These are phyloP conservation scores for Triangularia setosa DNA, from an alignment of 2,329 filamentous ascomycete genomes.

Conservation along the genomic window DNA sequence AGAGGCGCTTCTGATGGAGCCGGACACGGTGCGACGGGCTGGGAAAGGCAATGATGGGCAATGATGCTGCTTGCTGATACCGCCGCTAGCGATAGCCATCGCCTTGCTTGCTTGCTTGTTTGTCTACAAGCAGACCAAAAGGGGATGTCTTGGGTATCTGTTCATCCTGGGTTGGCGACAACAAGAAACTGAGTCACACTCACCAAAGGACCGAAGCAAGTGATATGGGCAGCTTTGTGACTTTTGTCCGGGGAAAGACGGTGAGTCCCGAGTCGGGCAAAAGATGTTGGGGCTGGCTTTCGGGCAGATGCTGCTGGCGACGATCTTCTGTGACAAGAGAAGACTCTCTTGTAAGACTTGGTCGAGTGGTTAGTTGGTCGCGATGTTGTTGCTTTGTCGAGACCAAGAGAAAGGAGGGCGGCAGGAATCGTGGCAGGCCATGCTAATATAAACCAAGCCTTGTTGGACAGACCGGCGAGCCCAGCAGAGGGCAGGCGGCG, in stretches of 20 bases:
- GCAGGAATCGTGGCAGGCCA: conserved; percentile 27
- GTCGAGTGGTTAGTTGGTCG: conserved; percentile 34
- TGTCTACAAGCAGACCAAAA: conserved; percentile 2
- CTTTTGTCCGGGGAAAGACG: conserved; percentile 24
- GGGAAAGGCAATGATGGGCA: conserved; percentile 12
- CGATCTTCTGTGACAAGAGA: conserved; percentile 58
- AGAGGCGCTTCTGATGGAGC: conserved; percentile 3
- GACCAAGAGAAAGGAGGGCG: conserved; percentile 32
- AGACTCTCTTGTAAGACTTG: conserved; percentile 47
- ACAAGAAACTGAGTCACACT: conserved; percentile 24
- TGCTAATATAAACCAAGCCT: conserved; percentile 25
- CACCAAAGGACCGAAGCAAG: conserved; percentile 27
- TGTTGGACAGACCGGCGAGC: background rate
- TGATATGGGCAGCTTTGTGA: conserved; percentile 21
- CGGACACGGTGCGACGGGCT: conserved; percentile 25
- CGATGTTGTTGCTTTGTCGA: conserved; percentile 48
- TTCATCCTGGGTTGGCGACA: background rate
- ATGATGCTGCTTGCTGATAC: background rate
- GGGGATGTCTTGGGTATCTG: conserved; percentile 2
- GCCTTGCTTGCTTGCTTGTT: background rate
- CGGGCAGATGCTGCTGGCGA: conserved; percentile 32
- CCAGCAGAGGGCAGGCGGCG: background rate
- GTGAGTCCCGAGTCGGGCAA: conserved; percentile 31
- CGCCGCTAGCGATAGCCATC: background rate
- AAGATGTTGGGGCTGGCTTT: conserved; percentile 47